Conservation (phyloP, 2,329 filamentous ascomycete species). For the Aspergillus fijiensis region DNA sequence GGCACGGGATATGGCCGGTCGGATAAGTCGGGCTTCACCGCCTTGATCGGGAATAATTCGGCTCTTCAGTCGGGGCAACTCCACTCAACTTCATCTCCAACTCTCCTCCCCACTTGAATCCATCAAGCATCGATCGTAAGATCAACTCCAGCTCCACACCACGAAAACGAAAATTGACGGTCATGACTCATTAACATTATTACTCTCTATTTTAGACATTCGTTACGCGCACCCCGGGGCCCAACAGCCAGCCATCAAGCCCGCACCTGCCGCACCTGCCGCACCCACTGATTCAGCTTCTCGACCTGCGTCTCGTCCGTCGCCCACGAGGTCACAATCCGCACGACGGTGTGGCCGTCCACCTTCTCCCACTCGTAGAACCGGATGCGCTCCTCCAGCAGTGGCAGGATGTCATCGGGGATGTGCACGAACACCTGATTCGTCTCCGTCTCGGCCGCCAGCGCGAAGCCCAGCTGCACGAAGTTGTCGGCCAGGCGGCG, state of each 20-base stretch:
- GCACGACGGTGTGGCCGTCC: constrained; percentile 43
- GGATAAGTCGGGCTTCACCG: background rate
- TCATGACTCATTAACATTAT: background rate
- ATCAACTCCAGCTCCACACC: background rate
- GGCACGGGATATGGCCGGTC: background rate
- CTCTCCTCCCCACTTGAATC: background rate
- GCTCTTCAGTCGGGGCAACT: background rate
- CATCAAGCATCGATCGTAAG: background rate
- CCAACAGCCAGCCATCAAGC: background rate
- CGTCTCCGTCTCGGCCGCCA: constrained; percentile 50
- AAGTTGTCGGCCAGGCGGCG: constrained; percentile 48
- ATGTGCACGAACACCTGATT: constrained; percentile 54
- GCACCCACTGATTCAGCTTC: constrained; percentile 22
- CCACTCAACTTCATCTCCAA: background rate
- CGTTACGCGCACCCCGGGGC: background rate
- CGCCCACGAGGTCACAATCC: constrained; percentile 54
- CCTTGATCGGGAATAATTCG: background rate
- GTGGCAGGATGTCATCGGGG: constrained; percentile 39
- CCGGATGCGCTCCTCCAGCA: constrained; percentile 44
- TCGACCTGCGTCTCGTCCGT: constrained; percentile 48
- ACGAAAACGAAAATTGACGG: background rate
- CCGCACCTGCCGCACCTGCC: background rate
- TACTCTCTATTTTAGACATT: background rate
- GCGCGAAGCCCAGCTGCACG: constrained; percentile 41
- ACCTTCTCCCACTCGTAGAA: constrained; percentile 53